Evolutionary conservation across 1,284 basidiomycete species (phyloP).

Genomic region (Tilletia walkeri): DNA sequence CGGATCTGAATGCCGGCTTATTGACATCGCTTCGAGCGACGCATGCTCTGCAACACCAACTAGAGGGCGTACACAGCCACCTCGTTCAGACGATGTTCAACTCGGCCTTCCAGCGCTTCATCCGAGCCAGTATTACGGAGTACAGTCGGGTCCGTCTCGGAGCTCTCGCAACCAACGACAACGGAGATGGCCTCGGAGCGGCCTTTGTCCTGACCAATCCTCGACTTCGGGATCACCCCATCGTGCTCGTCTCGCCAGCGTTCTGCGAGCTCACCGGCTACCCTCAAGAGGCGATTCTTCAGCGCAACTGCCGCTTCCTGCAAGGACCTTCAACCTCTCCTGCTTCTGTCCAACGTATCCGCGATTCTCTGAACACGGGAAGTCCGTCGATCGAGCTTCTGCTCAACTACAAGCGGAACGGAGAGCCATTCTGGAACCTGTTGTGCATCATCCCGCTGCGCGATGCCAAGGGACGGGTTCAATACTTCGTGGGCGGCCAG

Average conservation of each 20-base stretch:
- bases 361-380: constrained; percentile 30
- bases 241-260: constrained; percentile 40
- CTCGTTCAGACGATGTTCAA: constrained; percentile 31
- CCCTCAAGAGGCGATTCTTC: constrained; percentile 32
- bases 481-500: constrained; percentile 40
- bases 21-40: constrained; percentile 17
- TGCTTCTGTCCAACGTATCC: constrained; percentile 29
- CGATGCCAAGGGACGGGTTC: constrained; percentile 30
- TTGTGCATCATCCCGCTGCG: constrained; percentile 46
- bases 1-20: constrained; percentile 12
- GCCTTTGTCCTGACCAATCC: constrained; percentile 34
- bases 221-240: constrained; percentile 41
- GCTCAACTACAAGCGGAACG: constrained; percentile 43
- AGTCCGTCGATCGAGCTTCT: constrained; percentile 36
- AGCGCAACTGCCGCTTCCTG: constrained; percentile 48
- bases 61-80: constrained; percentile 25
- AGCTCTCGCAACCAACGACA: constrained; percentile 26
- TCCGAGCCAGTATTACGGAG: constrained; percentile 34
- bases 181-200: constrained; percentile 26
- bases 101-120: constrained; percentile 33
- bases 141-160: constrained; percentile 32
- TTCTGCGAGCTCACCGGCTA: constrained; percentile 46
- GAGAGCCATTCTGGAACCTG: constrained; percentile 42
- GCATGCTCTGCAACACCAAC: constrained; percentile 19
- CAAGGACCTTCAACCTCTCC: constrained; percentile 38